Base-by-base conservation (phyloP, 2,329 filamentous ascomycete species). In the Cordyceps javanica region DNA sequence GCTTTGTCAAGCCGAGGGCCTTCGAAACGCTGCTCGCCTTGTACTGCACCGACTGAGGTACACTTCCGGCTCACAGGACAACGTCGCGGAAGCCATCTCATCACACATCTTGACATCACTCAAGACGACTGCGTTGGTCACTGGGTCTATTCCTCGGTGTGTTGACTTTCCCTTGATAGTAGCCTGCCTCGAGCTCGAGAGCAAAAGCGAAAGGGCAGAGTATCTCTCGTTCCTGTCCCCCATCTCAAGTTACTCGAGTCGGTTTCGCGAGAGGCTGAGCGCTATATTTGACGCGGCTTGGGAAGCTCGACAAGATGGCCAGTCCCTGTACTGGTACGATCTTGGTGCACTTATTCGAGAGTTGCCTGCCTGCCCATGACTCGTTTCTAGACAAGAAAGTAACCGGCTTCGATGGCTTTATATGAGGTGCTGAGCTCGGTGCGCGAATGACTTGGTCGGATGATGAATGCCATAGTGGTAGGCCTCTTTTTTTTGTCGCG, bases 1-100 rank as follows among this genome's bases (percentile, higher is more conserved):
- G 66, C 58, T 67, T 42, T 67, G 65, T 13, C 68, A 70, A 26
- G 63, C 61, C 2, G 63, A 65, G 19, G 63, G 65, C 13, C 61
- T 66, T 57, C 64, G 62, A 4, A 51, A 62, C 3, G 63, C 63
- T 2, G 62, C 60, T 7, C 58, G 67, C 5, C 60, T 69, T 7
- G 56, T 68, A 8, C 52, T 66, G 0, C 64, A 67, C 41, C 59
- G 66, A 1, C 57, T 69, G 3, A 59, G 62, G 11, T 55, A 62
- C 54, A 59, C 60, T 0, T 69, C 64, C 53, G 59, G 65, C 28
- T 19, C 58, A 2, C 60, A 61, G 26, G 62, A 63, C 36, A 58
- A 48, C 4, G 60, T 60, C 13, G 65, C 66, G 2, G 46, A 60
- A 1, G 62, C 56, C 23, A 53, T 67, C 30, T 59, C 66, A 0